Evolutionary conservation across 176 grass and related monocot species (phyloP), one percentile per base, ranked within the genome.

Genomic region (Sorghum bicolor): DNA sequence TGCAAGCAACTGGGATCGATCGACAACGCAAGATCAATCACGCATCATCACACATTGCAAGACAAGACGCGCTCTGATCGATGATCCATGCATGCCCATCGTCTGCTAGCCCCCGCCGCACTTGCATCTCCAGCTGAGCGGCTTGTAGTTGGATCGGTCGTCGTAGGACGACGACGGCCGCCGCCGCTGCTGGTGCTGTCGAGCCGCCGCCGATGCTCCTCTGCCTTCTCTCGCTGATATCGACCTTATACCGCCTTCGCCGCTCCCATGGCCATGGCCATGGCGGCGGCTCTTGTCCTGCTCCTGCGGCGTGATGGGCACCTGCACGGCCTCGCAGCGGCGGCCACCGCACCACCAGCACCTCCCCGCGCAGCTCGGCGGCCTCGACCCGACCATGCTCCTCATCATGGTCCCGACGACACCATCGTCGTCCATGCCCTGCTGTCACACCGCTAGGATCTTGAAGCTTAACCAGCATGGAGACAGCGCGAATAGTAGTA

Each of bases 91-190:
- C 15, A 44, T 3, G 43, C 3, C 17, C 1, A 20, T 6, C n/a
- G 8, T 20, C 19, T 26, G n/a, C 60, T 26, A 63, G 10, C 26
- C 11, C 2, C 43, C 44, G 2, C 73, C 73, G 31, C 87, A 89
- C 63, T 41, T 89, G 87, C 87, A 89, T 40, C 87, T 39, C 87
- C 87, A 89, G 31, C 87, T 84, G 30, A 89, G 87, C 12, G 87
- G 82, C 77, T 85, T 89, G 87, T 89, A 89, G 82, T 85, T 89
- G 63, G 87, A 85, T 63, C 2, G 87, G 70, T 89, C 87, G 19
- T 85, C 48, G 64, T 89, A 89, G 1, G 87, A 78, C 1, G 74
- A 79, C 38, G 85, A 2, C 58, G 19, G 4, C 34, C 20, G 8
- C 33, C 10, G 32, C 66, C 36, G 9, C 68, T 4, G 16, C 32